Base-by-base conservation (phyloP, 2,329 filamentous ascomycete genomes). In the Penicillium sp. region DNA sequence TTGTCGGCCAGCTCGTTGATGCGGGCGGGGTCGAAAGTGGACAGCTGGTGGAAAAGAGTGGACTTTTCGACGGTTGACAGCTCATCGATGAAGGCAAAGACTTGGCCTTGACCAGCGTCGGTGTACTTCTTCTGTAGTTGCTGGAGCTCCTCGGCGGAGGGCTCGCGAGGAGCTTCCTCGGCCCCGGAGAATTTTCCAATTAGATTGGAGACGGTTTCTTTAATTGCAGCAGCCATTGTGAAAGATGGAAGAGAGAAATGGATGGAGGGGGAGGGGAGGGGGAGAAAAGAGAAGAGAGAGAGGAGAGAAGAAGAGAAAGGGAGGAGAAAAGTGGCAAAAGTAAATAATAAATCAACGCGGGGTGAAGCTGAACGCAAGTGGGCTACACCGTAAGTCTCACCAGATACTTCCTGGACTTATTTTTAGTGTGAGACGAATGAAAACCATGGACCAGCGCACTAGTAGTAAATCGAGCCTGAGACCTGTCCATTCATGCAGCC, bases 1-100 rank as follows among this genome's bases (percentile, higher is more conserved):
- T 84, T 87, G 63, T 93, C 79, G 69, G 90, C 88, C 74, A 97
- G 88, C 65, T 88, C 84, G 79, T 94, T 96, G 83, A 97, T 93
- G 78, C 90, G 84, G 55, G 83, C 81, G 52, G 93, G 92, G 72
- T 97, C 86, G 78, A 97, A 91, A 68, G 81, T 81, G 61, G 84
- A 83, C 56, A 97, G 84, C 77, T 97, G 94, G 67, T 88, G 79
- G 81, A 87, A 96, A 54, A 99, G 85, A 8, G 81, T 75, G 40
- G 87, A 86, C 79, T 96, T 91, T 61, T 97, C 91, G 48, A 81
- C 75, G 16, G 82, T 77, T 59, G 81, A 80, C 59, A 99, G 87
- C 59, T 87, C 83, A 70, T 97, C 91, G 80, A 90, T 96, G 77
- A 92, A 97, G 54, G 87, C 82, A 69, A 95, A 91, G 61, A 95